Conservation (phyloP, 108 stramenopile genomes). For the Nannochloropsis gaditana region DNA sequence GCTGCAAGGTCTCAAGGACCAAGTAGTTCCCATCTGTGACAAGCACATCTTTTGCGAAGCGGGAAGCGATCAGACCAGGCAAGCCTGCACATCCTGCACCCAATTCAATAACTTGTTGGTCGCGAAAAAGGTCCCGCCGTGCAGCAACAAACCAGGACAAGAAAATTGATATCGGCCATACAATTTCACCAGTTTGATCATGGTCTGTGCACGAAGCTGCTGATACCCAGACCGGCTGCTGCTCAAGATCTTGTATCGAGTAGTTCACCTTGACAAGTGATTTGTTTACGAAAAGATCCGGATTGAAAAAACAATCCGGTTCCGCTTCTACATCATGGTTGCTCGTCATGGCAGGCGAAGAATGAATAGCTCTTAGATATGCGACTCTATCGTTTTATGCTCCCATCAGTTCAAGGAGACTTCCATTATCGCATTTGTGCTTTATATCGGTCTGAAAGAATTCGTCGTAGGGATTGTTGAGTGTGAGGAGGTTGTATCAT, state of each 20-base stretch:
- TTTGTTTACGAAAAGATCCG: slow-evolving; percentile 1
- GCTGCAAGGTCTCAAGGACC: background rate
- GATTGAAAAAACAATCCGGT: background rate
- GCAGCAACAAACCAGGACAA: background rate
- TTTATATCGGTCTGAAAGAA: no score
- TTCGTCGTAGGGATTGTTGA: no score
- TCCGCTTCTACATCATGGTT: background rate
- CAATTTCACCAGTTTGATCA: slow-evolving; percentile 20
- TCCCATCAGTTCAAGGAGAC: no score
- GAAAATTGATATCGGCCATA: background rate
- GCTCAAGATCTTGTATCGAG: background rate
- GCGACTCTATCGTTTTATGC: no score
- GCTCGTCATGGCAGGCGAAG: background rate
- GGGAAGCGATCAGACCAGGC: background rate
- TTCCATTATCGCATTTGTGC: no score
- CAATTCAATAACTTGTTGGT: slow-evolving; percentile 1
- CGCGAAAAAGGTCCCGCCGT: background rate
- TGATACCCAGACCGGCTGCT: background rate
- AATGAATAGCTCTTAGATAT: no score
- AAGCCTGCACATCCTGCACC: slow-evolving; percentile 7
- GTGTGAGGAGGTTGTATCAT: no score
- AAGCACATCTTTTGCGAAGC: background rate
- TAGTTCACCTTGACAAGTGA: background rate
- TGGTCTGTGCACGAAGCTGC: background rate
- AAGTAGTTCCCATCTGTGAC: background rate